phyloP scores from a whole-genome alignment of 1,284 basidiomycete species.

The Exobasidium cylindrosporum region DNA sequence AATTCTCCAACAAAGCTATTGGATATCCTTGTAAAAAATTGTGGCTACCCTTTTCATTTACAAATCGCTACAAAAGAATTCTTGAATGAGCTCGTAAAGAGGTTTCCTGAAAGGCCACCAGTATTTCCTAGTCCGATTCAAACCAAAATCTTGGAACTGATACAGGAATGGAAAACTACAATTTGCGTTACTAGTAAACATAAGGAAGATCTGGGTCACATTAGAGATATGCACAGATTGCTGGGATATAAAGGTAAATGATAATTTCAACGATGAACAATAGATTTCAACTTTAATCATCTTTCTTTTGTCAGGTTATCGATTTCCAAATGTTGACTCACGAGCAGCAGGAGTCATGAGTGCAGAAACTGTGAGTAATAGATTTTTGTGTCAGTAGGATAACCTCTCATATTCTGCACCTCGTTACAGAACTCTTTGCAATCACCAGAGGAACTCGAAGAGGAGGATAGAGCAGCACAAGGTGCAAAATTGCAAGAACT shows the following conservation, averaged over 20 bases:
- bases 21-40: conserved; percentile 89
- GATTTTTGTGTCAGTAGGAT: no score
- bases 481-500: conserved; percentile 96
- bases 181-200: conserved; percentile 85
- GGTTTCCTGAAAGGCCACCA: conserved; percentile 95
- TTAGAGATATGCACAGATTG: conserved; percentile 94
- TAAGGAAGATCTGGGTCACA: conserved; percentile 95
- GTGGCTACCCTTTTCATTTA: conserved; percentile 94
- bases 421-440: conserved; percentile 70
- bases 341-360: conserved; percentile 47
- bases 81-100: conserved; percentile 92
- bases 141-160: conserved; percentile 87
- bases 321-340: conserved; percentile 50
- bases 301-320: conserved; percentile 27
- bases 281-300: neutral
- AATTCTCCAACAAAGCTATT: conserved; percentile 62
- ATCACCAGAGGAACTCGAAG: conserved; percentile 91
- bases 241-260: conserved; percentile 80
- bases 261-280: neutral
- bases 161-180: conserved; percentile 91
- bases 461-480: conserved; percentile 90
- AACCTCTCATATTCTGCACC: no score
- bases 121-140: conserved; percentile 91
- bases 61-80: conserved; percentile 99
- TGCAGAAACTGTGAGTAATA: conserved; percentile 26